Percentiles rank a stretch among this genome's conserved stretches.
phyloP scores from a whole-genome alignment of 2,329 filamentous ascomycete genomes.

The Curvularia sp. region DNA sequence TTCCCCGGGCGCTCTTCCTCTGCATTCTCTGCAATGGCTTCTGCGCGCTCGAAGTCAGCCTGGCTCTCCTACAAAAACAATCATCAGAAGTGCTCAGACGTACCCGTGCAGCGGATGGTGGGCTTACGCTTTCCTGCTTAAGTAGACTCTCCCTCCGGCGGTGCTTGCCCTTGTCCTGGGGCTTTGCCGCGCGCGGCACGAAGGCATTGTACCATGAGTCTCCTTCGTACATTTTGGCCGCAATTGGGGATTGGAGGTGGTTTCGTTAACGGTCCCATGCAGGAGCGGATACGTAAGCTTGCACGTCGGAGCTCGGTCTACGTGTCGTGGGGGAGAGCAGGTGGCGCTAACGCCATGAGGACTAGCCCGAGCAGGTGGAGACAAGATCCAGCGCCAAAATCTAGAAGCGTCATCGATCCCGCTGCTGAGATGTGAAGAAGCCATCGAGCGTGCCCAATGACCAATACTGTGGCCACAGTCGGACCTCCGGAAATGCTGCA shows the following conservation, averaged over 20 bases:
- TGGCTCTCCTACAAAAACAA: slow-evolving; percentile 60
- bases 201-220: slow-evolving; percentile 82
- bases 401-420: slow-evolving; percentile 21
- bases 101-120: slow-evolving; percentile 44
- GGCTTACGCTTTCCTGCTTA: slow-evolving; percentile 58
- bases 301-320: slow-evolving; percentile 17
- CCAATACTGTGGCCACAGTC: slow-evolving; percentile 18
- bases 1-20: slow-evolving; percentile 66
- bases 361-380: slow-evolving; percentile 13
- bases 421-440: slow-evolving; percentile 16
- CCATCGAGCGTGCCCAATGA: slow-evolving; percentile 21
- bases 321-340: slow-evolving; percentile 8
- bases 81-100: slow-evolving; percentile 51
- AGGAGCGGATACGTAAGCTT: slow-evolving; percentile 12
- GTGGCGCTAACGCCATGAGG: not conserved
- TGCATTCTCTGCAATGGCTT: slow-evolving; percentile 64
- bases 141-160: slow-evolving; percentile 73
- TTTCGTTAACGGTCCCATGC: slow-evolving; percentile 5
- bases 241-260: slow-evolving; percentile 4
- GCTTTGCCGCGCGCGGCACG: slow-evolving; percentile 66
- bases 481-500: slow-evolving; percentile 11
- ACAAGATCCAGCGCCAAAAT: slow-evolving; percentile 8
- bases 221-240: slow-evolving; percentile 69
- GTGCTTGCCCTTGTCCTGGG: slow-evolving; percentile 55
- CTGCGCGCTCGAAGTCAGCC: slow-evolving; percentile 60